Evolutionary conservation across 306 rosid genomes (phyloP).

Genomic region (Begonia peltatifolia): DNA sequence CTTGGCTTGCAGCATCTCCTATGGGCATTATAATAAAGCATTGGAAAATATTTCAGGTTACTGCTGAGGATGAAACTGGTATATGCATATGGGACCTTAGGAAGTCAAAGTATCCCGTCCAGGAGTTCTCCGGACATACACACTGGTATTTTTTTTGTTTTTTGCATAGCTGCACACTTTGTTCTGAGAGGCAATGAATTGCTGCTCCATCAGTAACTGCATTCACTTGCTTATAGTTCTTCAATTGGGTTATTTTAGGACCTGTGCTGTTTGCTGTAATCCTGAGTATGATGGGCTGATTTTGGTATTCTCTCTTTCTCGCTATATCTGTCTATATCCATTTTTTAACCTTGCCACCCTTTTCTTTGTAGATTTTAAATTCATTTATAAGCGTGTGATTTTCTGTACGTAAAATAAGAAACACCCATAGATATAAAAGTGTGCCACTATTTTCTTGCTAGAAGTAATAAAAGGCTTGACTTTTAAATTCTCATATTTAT

Average conservation of each 20-base stretch:
- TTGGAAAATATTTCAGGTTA: slow-evolving; percentile 34
- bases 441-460: too few relatives aligned
- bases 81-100: slow-evolving; percentile 89
- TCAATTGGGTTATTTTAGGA: slow-evolving; percentile 29
- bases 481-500: too few relatives aligned
- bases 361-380: too few relatives aligned
- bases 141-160: slow-evolving; percentile 52
- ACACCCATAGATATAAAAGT: too few relatives aligned
- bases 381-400: too few relatives aligned
- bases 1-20: too few relatives aligned
- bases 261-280: slow-evolving; percentile 80
- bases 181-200: neutral
- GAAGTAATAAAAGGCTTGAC: too few relatives aligned
- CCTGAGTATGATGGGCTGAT: slow-evolving; percentile 78
- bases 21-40: too few relatives aligned
- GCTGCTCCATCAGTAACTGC: neutral
- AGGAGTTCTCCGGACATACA: slow-evolving; percentile 87
- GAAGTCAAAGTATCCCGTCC: slow-evolving; percentile 58
- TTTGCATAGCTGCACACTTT: neutral
- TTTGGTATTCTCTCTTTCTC: slow-evolving; percentile 50
- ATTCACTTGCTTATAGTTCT: slow-evolving; percentile 7
- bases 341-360: too few relatives aligned
- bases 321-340: slow-evolving; percentile 13
- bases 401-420: too few relatives aligned
- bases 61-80: slow-evolving; percentile 84